Base-by-base conservation (phyloP, 139 green algal species). In the Asterochloris erici region DNA sequence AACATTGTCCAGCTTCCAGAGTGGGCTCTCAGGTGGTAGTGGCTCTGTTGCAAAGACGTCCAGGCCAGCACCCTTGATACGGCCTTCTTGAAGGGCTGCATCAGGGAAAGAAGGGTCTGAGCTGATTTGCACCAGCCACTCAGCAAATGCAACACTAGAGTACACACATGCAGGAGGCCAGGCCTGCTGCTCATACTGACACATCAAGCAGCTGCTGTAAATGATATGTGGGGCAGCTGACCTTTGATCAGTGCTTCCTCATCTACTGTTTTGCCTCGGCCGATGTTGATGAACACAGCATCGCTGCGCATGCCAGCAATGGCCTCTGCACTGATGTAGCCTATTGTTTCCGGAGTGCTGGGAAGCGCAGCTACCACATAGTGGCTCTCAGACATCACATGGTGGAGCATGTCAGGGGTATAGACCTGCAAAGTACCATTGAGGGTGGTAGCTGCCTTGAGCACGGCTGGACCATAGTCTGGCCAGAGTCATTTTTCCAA, bases 201-300 rank as follows among this genome's bases (percentile, higher is more conserved):
- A 96, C 85, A 6, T 78, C 28, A 68, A 16, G 63, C 23, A 54
- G 24, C 9, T 76, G 70, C 70, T 54, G 11, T 0, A 12, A 76
- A 54, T 17, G 12, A 0, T 54, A 21, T 38, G 9, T 15, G 13
- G 12, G 38, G 78, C 68, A 74, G 0, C 64, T 14, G 17, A 83
- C 83, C 91, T 66, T 91, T 86, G 0, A 94, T 88, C 9, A 97
- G 80, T 12, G 93, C 93, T n/a, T 84, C 74, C 84, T 97, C 93
- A 78, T 96, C 92, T 0, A 96, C 88, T 66, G 88, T 94, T 75
- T 91, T 93, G 19, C 94, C 94, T 9, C 94, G 81, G 9, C 94
- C 94, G 62, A 98, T 84, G 84, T 96, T 98, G 73, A 98, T 84
- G 78, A 98, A 90, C 66, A 96, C 93, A 16, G 63, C 91, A 27